These are phyloP conservation scores for Paecilomyces niveus DNA, from an alignment of 2,329 filamentous ascomycete species.

Conservation along the genomic window DNA sequence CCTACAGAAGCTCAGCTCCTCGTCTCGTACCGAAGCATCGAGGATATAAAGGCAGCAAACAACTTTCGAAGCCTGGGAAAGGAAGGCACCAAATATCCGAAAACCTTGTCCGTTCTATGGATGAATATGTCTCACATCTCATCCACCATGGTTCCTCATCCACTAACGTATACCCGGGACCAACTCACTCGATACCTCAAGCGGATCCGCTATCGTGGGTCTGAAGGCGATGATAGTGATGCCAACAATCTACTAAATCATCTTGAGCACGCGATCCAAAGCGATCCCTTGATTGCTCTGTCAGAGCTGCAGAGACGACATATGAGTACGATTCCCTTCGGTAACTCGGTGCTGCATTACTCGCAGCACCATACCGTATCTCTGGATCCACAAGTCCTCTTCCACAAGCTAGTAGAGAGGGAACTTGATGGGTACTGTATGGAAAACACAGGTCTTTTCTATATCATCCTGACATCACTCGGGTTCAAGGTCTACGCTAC, in stretches of 20 bases:
- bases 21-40: neutral
- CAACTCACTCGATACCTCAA: slow-evolving; percentile 31
- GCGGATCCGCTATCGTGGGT: slow-evolving; percentile 20
- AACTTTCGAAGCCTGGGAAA: neutral
- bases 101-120: neutral
- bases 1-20: neutral
- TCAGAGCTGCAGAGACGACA: slow-evolving; percentile 36
- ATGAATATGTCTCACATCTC: neutral
- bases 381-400: slow-evolving; percentile 44
- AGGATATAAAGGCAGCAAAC: neutral
- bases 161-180: slow-evolving; percentile 24
- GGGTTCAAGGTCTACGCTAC: slow-evolving; percentile 50
- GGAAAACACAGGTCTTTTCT: slow-evolving; percentile 52
- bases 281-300: slow-evolving; percentile 25
- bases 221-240: slow-evolving; percentile 8
- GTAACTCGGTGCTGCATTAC: slow-evolving; percentile 52
- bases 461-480: slow-evolving; percentile 43
- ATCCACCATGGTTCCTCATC: slow-evolving; percentile 6
- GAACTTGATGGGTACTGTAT: slow-evolving; percentile 54
- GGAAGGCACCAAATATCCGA: neutral
- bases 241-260: slow-evolving; percentile 11
- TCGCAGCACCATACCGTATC: slow-evolving; percentile 42
- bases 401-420: slow-evolving; percentile 45
- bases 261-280: slow-evolving; percentile 19
- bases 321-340: slow-evolving; percentile 46